These are phyloP conservation scores for Themeda triandra DNA, from an alignment of 176 grass and related monocot genomes.

Conservation along the genomic window DNA sequence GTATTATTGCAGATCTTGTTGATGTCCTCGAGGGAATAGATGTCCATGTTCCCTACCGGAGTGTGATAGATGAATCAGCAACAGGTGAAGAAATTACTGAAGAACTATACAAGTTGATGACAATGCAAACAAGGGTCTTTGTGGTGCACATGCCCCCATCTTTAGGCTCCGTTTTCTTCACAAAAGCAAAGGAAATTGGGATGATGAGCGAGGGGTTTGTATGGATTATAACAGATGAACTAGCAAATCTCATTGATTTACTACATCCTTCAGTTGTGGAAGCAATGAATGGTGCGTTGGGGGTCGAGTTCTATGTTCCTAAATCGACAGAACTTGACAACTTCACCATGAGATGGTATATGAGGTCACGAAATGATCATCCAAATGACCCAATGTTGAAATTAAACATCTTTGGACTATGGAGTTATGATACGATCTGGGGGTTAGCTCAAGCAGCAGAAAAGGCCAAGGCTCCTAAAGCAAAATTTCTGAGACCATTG, in stretches of 20 bases:
- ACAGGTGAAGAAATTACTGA: constrained; percentile 37
- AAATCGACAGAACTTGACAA: constrained; percentile 31
- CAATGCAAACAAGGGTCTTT: constrained; percentile 62
- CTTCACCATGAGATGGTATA: constrained; percentile 51
- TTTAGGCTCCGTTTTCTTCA: constrained; percentile 33
- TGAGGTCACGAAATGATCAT: constrained; percentile 40
- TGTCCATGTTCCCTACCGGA: neutral
- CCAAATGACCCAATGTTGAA: constrained; percentile 32
- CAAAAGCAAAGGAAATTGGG: constrained; percentile 37
- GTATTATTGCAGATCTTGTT: too few relatives aligned
- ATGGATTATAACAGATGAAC: constrained; percentile 58
- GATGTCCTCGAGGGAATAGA: too few relatives aligned
- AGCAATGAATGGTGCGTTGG: constrained; percentile 47
- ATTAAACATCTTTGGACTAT: constrained; percentile 26
- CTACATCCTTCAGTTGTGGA: constrained; percentile 13
- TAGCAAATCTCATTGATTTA: constrained; percentile 40
- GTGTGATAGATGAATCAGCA: constrained; percentile 23
- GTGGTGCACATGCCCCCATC: constrained; percentile 46
- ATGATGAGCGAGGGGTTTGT: constrained; percentile 61
- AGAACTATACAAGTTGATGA: constrained; percentile 55
- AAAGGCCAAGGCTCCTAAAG: neutral
- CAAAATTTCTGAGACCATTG: neutral
- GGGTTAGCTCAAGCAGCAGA: constrained; percentile 42
- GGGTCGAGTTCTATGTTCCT: constrained; percentile 40
- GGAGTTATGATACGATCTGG: constrained; percentile 58